Evolutionary conservation across 305 asterid species (phyloP), one percentile per base, ranked within the genome.

Genomic region (Fraxinus velutina): DNA sequence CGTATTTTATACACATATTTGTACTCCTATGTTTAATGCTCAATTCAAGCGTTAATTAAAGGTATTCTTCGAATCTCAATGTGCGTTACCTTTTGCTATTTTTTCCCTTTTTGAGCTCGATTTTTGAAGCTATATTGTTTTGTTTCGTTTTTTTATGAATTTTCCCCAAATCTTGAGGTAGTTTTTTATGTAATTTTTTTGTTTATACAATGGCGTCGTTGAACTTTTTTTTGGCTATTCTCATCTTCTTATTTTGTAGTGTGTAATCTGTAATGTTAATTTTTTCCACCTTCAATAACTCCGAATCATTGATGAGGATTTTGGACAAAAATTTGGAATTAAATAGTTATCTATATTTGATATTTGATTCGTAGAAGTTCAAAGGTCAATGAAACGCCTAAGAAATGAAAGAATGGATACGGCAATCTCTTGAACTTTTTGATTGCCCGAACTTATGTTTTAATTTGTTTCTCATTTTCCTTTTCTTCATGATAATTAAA

Each of bases 1-100:
- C 27, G 73, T 66, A 9, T 66, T 29, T 29, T 29, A 27, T n/a
- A 22, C 73, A 84, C 76, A 50, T 79, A 24, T 77, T 4, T 60
- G 44, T 81, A 29, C 29, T 27, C 39, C 55, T 30, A 68, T 62
- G 78, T 75, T 78, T 77, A 80, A 75, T 74, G 74, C 85, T 85
- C 85, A 79, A 81, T 79, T 83, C 86, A 83, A 55, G 85, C 68
- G 84, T 80, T 19, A 13, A 70, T 34, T 85, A 79, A 57, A 81
- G 90, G 86, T 82, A 76, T 34, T 55, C 39, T 32, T 62, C 47
- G 64, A 73, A 75, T 73, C 44, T 83, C 73, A 13, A n/a, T 70
- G 57, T 81, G 84, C 57, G 19, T 27, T 27, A 66, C 13, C 8
- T 66, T 27, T 66, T 66, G n/a, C 36, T 66, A 9, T 8, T 66